Base-by-base conservation (phyloP, 768 basidiomycete genomes). In the Naganishia kalamii region DNA sequence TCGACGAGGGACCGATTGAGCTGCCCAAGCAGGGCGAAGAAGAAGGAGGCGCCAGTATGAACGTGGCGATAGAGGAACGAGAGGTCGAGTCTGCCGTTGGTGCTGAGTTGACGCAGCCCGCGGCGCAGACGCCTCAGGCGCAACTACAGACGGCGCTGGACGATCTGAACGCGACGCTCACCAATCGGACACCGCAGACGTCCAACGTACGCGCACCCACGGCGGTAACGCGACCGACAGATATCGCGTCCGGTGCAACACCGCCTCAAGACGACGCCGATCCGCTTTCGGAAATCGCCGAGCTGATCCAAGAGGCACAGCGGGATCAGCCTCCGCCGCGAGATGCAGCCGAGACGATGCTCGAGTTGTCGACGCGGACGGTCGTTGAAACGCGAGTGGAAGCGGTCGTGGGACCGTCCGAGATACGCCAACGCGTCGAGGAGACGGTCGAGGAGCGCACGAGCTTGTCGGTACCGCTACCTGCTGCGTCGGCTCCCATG, bases 271-370 rank as follows among this genome's bases (percentile, higher is more conserved):
- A n/a, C 43, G 43, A 8, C 37, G 17, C 37, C 37, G 43, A 44
- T n/a, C 43, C 54, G 3, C 23, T 57, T n/a, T 37, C 54, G 6
- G 54, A 57, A 21, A 57, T 57, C 23, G 54, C 54, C 23, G 33
- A 40, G 23, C 33, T 57, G 21, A 57, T 57, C n/a, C 33, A 57
- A 23, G 33, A 23, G 11, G 54, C 54, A 4, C 15, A 57, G 37
- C 4, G 17, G 23, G 35, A 57, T n/a, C n/a, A 21, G 29, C 5
- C 21, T 27, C 35, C 37, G 21, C 51, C 51, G 11, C 27, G 15
- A 10, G 51, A 35, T 8, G 21, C 32, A 37, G 35, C 21, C 37
- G 35, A 40, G 23, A 33, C 35, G 21, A 37, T 6, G 19, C 21
- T 37, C 4, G 33, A n/a, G 11, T 3, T 41, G 33, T 23, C 4